These are phyloP conservation scores for Puccinellia tenuiflora DNA, from an alignment of 176 grass and related monocot genomes.

Conservation along the genomic window DNA sequence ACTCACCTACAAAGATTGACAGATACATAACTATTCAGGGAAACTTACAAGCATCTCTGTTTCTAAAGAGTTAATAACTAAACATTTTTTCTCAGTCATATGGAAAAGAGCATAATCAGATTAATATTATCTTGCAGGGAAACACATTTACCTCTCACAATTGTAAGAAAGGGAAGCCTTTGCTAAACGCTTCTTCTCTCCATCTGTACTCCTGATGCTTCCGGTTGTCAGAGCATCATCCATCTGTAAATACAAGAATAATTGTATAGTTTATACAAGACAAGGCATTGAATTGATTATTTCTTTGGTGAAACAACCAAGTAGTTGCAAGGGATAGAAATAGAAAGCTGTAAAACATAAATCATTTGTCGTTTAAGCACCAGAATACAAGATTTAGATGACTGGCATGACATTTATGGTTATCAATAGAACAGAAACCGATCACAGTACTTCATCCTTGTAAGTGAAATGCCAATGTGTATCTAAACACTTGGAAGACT, in stretches of 20 bases:
- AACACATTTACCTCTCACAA: constrained; percentile 83
- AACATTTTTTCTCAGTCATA: not conserved
- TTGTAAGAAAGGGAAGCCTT: constrained; percentile 98
- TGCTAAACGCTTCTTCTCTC: constrained; percentile 82
- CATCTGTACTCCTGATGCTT: constrained; percentile 84
- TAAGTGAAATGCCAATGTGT: not conserved
- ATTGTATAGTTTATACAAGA: not conserved
- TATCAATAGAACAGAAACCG: not conserved
- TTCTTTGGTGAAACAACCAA: no score
- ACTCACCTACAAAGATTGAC: not conserved
- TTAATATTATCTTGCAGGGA: not conserved
- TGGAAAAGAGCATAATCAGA: not conserved
- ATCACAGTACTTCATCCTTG: no score
- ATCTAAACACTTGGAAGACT: not conserved
- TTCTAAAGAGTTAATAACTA: not conserved
- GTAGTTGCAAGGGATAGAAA: no score
- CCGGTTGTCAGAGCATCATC: constrained; percentile 96
- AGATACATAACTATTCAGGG: not conserved
- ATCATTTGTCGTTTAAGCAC: not conserved
- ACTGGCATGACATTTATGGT: not conserved
- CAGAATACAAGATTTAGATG: not conserved
- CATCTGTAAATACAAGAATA: constrained; percentile 54
- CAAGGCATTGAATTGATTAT: not conserved
- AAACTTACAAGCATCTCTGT: not conserved
- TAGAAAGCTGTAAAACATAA: no score